phyloP scores from a whole-genome alignment of 176 grass and related monocot genomes.

The Themeda triandra region DNA sequence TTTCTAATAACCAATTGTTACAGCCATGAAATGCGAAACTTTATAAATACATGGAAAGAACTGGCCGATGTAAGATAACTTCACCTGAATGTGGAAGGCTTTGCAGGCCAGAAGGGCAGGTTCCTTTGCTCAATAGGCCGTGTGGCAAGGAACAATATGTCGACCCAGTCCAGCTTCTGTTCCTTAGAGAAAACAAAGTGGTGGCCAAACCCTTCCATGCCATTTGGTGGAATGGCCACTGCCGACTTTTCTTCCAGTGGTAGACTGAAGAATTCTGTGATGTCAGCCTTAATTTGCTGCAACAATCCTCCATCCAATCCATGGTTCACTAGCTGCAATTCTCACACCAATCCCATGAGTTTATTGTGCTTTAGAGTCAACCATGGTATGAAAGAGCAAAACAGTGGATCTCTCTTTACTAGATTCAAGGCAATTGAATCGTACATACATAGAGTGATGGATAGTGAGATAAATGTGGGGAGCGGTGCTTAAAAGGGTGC shows the following conservation, averaged over 20 bases:
- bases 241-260: slow-evolving; percentile 43
- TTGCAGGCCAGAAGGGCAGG: slow-evolving; percentile 44
- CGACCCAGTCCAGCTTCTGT: slow-evolving; percentile 71
- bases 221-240: slow-evolving; percentile 27
- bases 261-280: slow-evolving; percentile 46
- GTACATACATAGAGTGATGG: background rate
- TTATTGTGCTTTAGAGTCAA: background rate
- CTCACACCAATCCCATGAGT: background rate
- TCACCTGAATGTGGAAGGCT: slow-evolving; percentile 39
- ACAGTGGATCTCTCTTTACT: background rate
- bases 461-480: background rate
- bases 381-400: background rate
- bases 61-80: background rate
- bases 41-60: background rate
- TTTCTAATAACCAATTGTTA: background rate
- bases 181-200: slow-evolving; percentile 60
- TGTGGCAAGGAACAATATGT: slow-evolving; percentile 35
- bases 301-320: background rate
- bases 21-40: background rate
- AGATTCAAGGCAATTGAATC: background rate
- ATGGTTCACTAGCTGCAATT: slow-evolving; percentile 44
- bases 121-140: slow-evolving; percentile 27
- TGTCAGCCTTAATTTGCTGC: slow-evolving; percentile 24
- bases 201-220: slow-evolving; percentile 59
- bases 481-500: background rate